Percentiles rank a stretch among this genome's conserved stretches.
Conservation (phyloP, 2,329 filamentous ascomycete species). For the Botrytis galanthina region DNA sequence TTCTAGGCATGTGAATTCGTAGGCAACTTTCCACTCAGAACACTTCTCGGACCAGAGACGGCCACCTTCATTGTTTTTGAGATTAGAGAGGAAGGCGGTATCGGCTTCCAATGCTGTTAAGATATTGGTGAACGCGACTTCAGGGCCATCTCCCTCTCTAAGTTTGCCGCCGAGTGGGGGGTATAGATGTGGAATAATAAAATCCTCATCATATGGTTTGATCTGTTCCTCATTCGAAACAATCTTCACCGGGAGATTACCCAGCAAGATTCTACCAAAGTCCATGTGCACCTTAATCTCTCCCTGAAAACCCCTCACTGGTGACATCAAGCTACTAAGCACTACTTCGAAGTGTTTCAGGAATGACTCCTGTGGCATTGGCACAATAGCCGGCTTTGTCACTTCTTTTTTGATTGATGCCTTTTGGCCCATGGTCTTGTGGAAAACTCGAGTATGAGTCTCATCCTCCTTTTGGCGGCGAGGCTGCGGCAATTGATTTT, state of each 20-base stretch:
- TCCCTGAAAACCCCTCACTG: constrained; percentile 31
- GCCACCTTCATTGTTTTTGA: constrained; percentile 28
- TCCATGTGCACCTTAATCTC: constrained; percentile 30
- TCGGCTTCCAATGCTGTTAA: constrained; percentile 33
- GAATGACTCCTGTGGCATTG: constrained; percentile 26
- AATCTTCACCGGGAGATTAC: constrained; percentile 20
- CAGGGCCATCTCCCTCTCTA: constrained; percentile 11
- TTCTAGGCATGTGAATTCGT: constrained; percentile 34
- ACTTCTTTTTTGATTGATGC: constrained; percentile 15
- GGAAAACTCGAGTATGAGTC: constrained; percentile 25
- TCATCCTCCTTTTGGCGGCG: constrained; percentile 25
- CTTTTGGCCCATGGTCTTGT: constrained; percentile 34
- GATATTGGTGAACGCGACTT: constrained; percentile 32
- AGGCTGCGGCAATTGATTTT: neutral
- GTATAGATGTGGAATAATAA: constrained; percentile 11
- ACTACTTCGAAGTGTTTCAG: constrained; percentile 22
- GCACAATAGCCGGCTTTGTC: neutral
- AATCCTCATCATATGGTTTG: neutral
- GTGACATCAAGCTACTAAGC: constrained; percentile 29
- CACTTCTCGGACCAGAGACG: constrained; percentile 30
- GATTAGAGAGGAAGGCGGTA: constrained; percentile 27
- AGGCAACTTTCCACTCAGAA: constrained; percentile 29
- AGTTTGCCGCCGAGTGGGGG: neutral
- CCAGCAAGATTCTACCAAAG: constrained; percentile 35
- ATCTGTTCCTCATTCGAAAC: constrained; percentile 21